These are phyloP conservation scores for Clonostachys rosea DNA, from an alignment of 2,329 filamentous ascomycete genomes.

Conservation along the genomic window DNA sequence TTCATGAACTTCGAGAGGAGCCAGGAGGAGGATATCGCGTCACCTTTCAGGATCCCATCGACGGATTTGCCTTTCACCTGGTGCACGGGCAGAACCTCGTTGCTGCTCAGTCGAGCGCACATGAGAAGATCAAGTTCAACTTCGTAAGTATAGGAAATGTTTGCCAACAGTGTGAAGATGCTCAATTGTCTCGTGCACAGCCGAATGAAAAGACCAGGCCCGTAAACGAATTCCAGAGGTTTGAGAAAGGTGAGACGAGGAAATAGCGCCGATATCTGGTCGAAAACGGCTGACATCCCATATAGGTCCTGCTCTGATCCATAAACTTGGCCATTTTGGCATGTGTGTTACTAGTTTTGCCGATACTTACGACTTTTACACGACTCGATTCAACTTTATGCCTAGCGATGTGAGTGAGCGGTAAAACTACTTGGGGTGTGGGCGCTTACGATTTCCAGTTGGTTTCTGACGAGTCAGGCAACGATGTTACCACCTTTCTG, in stretches of 20 bases:
- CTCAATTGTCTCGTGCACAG: too few species aligned
- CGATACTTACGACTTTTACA: conserved; percentile 43
- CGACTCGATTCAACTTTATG: conserved; percentile 42
- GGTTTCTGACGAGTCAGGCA: too few species aligned
- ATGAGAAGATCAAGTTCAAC: neutral
- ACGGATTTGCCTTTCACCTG: neutral
- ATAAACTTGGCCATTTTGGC: conserved; percentile 52
- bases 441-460: too few species aligned
- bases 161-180: too few species aligned
- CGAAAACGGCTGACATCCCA: too few species aligned
- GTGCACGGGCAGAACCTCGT: neutral
- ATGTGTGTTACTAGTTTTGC: conserved; percentile 47
- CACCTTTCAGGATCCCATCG: neutral
- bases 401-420: conserved; percentile 29
- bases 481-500: conserved; percentile 36
- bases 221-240: neutral
- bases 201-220: neutral
- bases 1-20: conserved; percentile 39
- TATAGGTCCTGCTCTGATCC: conserved; percentile 31
- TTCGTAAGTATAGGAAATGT: neutral
- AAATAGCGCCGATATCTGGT: too few species aligned
- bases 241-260: neutral
- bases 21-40: neutral
- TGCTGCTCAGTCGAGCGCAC: too few species aligned
- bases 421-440: too few species aligned